phyloP scores from a whole-genome alignment of 1,139 yeast genomes.

The Blastobotrys petasosporus region DNA sequence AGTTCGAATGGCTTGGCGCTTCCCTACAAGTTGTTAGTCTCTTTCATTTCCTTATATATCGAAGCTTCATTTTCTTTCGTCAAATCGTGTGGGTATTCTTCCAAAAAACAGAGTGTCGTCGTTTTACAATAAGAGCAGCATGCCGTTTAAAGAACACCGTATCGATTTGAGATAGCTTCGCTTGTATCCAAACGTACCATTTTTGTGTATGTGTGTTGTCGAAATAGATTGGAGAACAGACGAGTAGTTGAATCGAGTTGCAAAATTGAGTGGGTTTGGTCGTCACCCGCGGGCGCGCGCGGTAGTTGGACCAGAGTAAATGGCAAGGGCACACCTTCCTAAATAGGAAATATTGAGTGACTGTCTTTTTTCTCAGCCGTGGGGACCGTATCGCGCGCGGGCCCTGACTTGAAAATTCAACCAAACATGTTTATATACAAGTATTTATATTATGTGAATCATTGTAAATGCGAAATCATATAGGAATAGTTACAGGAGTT shows the following conservation, averaged over 20 bases:
- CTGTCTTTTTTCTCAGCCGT: not conserved
- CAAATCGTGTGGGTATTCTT: no score
- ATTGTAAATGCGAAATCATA: no score
- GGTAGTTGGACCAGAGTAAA: constrained; percentile 1
- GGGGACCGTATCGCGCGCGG: not conserved
- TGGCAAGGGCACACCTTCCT: not conserved
- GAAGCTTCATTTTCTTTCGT: no score
- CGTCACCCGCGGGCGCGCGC: not conserved
- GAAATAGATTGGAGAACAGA: constrained; percentile 3
- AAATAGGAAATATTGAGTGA: not conserved
- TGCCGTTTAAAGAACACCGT: no score
- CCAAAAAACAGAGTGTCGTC: not conserved
- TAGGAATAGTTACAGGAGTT: no score
- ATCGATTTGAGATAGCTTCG: no score
- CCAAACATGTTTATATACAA: no score
- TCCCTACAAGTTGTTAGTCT: constrained; percentile 9
- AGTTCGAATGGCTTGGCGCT: constrained; percentile 85
- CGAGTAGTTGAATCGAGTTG: not conserved
- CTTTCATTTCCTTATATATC: no score
- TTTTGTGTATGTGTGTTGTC: constrained; percentile 10
- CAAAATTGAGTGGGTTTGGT: constrained; percentile 5
- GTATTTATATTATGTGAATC: no score
- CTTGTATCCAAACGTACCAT: constrained; percentile 4
- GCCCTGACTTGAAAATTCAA: not conserved
- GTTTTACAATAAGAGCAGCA: no score